Conservation (phyloP, 2,329 filamentous ascomycete genomes). For the Lojkania enalia region DNA sequence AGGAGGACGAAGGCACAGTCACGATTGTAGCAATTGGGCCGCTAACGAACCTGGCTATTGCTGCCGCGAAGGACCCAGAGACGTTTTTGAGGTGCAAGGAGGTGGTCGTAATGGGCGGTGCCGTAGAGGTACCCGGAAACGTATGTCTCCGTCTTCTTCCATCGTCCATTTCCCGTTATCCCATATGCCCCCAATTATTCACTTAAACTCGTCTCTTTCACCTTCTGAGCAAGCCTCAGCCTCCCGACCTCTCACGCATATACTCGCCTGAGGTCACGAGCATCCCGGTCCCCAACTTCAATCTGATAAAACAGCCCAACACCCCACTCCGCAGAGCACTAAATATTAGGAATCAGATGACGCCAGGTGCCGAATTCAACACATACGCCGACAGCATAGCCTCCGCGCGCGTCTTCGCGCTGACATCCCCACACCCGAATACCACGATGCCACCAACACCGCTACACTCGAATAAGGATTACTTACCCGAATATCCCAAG, state of each 20-base stretch:
- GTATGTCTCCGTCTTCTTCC: conserved; percentile 35
- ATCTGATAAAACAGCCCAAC: conserved; percentile 45
- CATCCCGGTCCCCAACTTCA: conserved; percentile 39
- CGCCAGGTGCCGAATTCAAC: conserved; percentile 91
- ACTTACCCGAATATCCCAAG: conserved; percentile 45
- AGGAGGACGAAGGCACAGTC: conserved; percentile 81
- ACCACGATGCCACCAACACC: conserved; percentile 76
- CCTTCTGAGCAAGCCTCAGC: conserved; percentile 18
- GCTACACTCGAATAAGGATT: conserved; percentile 45
- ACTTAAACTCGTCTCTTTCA: no score
- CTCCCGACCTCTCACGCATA: conserved; percentile 24
- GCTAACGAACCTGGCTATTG: conserved; percentile 88
- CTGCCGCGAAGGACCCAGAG: conserved; percentile 84
- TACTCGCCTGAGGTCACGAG: conserved; percentile 19
- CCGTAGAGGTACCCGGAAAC: conserved; percentile 79
- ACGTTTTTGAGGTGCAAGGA: conserved; percentile 88
- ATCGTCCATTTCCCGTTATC: neutral
- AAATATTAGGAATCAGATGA: conserved; percentile 54
- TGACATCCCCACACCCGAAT: conserved; percentile 62
- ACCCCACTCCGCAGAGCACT: conserved; percentile 36
- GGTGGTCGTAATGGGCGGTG: conserved; percentile 93
- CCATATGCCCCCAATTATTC: neutral
- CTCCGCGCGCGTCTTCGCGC: conserved; percentile 53
- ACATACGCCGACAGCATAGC: conserved; percentile 75
- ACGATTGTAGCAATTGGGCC: conserved; percentile 91